Conservation (phyloP, 768 basidiomycete genomes). For the Leccinum boreale region DNA sequence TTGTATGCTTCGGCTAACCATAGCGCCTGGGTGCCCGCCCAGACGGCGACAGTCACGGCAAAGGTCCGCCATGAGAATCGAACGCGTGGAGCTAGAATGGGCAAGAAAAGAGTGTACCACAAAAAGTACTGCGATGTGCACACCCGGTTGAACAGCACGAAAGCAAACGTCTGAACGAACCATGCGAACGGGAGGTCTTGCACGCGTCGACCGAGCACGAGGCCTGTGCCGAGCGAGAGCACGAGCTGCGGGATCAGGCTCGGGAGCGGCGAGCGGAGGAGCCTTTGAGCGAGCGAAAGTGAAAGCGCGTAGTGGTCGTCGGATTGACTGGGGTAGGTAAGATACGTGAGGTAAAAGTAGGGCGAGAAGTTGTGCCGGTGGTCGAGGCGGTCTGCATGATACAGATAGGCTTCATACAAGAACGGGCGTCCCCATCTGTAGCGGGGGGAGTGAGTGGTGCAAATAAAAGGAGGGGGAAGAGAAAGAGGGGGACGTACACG, state of each 20-base stretch:
- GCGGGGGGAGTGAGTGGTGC: neutral
- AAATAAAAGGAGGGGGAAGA: neutral
- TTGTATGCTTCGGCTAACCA: conserved; percentile 93
- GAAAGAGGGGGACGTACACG: conserved; percentile 53
- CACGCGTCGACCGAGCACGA: conserved; percentile 59
- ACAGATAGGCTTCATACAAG: conserved; percentile 87
- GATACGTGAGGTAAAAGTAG: conserved; percentile 94
- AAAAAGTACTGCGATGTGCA: conserved; percentile 99
- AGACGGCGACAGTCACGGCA: conserved; percentile 45
- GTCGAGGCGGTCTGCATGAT: conserved; percentile 87
- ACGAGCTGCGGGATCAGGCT: conserved; percentile 84
- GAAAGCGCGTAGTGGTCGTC: neutral
- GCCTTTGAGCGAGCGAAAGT: conserved; percentile 36
- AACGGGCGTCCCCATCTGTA: conserved; percentile 93
- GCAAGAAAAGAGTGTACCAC: conserved; percentile 91
- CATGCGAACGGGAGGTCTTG: conserved; percentile 75
- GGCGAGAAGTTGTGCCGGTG: conserved; percentile 98
- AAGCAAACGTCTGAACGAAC: conserved; percentile 87
- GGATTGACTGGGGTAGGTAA: conserved; percentile 60
- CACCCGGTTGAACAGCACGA: conserved; percentile 98
- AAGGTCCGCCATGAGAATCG: conserved; percentile 38
- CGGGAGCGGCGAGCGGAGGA: conserved; percentile 69
- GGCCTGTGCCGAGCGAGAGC: conserved; percentile 66
- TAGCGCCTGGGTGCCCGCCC: conserved; percentile 76
- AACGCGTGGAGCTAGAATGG: conserved; percentile 72